phyloP scores from a whole-genome alignment of 2,329 filamentous ascomycete genomes.

The Gliomastix tumulicola region DNA sequence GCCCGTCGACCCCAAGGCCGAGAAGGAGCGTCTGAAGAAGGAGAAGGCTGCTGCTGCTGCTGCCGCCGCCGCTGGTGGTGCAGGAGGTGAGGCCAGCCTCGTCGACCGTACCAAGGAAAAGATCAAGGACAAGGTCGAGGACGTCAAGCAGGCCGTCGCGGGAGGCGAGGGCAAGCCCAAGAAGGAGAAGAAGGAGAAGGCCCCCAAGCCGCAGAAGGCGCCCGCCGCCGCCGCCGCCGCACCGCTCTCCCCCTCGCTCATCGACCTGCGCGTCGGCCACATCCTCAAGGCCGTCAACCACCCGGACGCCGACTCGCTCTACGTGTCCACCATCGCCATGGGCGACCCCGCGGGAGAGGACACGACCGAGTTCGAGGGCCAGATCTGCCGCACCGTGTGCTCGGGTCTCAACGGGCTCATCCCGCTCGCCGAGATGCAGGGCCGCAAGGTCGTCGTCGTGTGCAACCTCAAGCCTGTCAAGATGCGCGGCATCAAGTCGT shows the following conservation, averaged over 20 bases:
- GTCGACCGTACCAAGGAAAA: slow-evolving; percentile 56
- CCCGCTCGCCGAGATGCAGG: slow-evolving; percentile 93
- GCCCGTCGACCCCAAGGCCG: slow-evolving; percentile 82
- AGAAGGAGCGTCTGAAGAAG: slow-evolving; percentile 96
- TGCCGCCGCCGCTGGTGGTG: slow-evolving; percentile 40
- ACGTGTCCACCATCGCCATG: slow-evolving; percentile 90
- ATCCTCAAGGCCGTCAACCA: slow-evolving; percentile 94
- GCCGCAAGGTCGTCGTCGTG: slow-evolving; percentile 88
- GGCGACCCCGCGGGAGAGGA: slow-evolving; percentile 86
- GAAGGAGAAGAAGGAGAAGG: slow-evolving; percentile 90
- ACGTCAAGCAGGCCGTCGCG: slow-evolving; percentile 32
- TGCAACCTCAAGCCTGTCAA: slow-evolving; percentile 99
- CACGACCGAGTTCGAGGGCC: slow-evolving; percentile 84
- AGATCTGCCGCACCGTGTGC: slow-evolving; percentile 91
- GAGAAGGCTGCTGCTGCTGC: slow-evolving; percentile 72
- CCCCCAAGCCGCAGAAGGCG: slow-evolving; percentile 67
- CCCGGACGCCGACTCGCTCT: slow-evolving; percentile 93
- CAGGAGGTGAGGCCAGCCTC: slow-evolving; percentile 37
- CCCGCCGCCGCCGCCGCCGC: slow-evolving; percentile 63
- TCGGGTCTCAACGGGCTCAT: slow-evolving; percentile 91
- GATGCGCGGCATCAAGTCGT: slow-evolving; percentile 80
- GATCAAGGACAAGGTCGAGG: slow-evolving; percentile 46
- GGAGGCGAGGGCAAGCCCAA: slow-evolving; percentile 37
- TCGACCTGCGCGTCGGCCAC: slow-evolving; percentile 94
- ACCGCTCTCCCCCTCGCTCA: slow-evolving; percentile 74